phyloP scores from a whole-genome alignment of 1,284 basidiomycete species.

The Pseudozyma hubeiensis region DNA sequence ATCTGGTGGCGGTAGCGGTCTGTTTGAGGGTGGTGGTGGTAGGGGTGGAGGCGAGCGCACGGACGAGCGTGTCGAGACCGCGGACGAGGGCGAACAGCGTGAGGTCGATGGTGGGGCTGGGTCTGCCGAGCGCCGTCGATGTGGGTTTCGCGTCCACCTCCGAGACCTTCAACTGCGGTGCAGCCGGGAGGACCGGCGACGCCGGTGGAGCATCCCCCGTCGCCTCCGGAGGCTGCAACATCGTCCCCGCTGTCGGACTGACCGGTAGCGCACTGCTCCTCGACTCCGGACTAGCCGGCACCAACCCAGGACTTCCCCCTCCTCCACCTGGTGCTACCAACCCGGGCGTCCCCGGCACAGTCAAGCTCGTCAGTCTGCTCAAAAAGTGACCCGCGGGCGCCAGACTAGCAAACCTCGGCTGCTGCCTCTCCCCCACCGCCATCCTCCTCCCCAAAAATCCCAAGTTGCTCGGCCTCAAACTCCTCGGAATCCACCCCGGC shows the following conservation, averaged over 20 bases:
- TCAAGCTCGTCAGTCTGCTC: constrained; percentile 52
- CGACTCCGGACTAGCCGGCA: constrained; percentile 12
- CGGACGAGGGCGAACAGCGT: constrained; percentile 70
- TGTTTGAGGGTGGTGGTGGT: not conserved
- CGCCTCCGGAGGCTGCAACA: constrained; percentile 12
- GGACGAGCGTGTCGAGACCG: constrained; percentile 65
- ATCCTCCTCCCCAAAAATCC: constrained; percentile 21
- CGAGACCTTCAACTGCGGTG: not conserved
- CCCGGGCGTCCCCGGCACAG: constrained; percentile 37
- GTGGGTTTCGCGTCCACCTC: not conserved
- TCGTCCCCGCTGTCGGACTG: not conserved
- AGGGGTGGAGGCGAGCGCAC: constrained; percentile 37
- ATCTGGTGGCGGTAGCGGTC: too few relatives aligned
- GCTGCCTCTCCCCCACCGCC: not conserved
- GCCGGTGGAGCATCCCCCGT: constrained; percentile 4
- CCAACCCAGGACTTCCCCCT: not conserved
- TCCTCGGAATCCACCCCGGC: constrained; percentile 38
- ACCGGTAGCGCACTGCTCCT: too few relatives aligned
- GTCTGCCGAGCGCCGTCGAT: constrained; percentile 26
- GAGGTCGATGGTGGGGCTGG: constrained; percentile 68
- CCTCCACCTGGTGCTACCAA: not conserved
- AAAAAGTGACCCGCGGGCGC: constrained; percentile 62
- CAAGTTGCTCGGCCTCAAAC: constrained; percentile 19
- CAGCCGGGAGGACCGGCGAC: not conserved
- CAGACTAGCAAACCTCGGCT: constrained; percentile 48